Conservation (phyloP, 768 basidiomycete genomes). For the Leucocoprinus sp. region DNA sequence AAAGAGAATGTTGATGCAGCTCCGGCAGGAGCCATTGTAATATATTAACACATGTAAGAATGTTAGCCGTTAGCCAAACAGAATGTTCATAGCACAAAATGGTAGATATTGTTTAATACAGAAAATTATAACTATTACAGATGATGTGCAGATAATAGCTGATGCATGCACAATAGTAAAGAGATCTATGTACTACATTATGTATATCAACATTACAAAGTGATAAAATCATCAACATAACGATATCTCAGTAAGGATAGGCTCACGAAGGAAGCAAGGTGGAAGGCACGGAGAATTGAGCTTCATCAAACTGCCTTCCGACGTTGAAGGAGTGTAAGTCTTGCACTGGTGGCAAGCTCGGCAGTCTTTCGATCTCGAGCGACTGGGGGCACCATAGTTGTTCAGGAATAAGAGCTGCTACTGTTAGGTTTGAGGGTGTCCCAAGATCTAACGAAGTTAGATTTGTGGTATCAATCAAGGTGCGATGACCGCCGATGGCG, state of each 20-base stretch:
- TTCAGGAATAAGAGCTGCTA: neutral
- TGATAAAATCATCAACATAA: neutral
- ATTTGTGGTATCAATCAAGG: neutral
- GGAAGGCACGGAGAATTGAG: neutral
- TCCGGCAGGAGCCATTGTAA: too few relatives aligned
- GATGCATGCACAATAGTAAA: too few relatives aligned
- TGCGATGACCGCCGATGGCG: neutral
- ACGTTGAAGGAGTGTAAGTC: neutral
- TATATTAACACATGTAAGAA: too few relatives aligned
- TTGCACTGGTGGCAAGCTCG: neutral
- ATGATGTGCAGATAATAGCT: neutral
- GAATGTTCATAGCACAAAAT: too few relatives aligned
- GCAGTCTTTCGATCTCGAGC: neutral
- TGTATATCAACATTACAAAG: neutral
- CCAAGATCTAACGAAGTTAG: neutral
- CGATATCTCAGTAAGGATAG: neutral
- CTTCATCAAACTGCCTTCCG: constrained; percentile 4
- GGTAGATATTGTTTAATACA: too few relatives aligned
- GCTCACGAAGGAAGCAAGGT: neutral
- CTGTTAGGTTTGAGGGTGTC: neutral
- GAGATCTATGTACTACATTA: too few relatives aligned
- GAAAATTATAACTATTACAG: too few relatives aligned
- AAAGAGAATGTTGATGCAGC: too few relatives aligned
- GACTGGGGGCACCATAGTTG: neutral
- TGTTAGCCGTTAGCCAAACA: too few relatives aligned